Conservation (phyloP, 108 stramenopile species). For the Cyclotella atomus region DNA sequence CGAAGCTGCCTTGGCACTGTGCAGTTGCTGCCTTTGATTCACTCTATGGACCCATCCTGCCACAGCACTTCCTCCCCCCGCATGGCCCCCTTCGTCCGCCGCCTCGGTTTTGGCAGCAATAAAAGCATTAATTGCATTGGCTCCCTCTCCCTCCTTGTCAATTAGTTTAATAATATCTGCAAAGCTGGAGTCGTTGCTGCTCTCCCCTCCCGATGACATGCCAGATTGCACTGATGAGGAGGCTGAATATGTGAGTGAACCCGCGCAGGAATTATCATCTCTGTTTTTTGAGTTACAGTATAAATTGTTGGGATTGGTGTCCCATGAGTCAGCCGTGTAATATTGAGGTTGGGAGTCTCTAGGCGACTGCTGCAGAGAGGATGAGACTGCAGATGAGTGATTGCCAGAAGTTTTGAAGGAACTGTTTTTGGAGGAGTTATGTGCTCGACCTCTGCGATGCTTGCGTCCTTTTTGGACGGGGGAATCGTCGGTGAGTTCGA, state of each 20-base stretch:
- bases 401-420: constrained; percentile 7
- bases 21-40: constrained; percentile 23
- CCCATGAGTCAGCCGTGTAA: constrained; percentile 26
- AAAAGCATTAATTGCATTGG: constrained; percentile 37
- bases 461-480: constrained; percentile 32
- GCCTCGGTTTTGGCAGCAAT: constrained; percentile 24
- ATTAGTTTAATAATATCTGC: constrained; percentile 49
- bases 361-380: background rate
- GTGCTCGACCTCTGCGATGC: constrained; percentile 38
- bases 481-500: constrained; percentile 40
- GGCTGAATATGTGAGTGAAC: constrained; percentile 45
- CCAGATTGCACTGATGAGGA: constrained; percentile 40
- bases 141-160: constrained; percentile 40
- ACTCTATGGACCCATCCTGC: constrained; percentile 47
- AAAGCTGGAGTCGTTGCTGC: constrained; percentile 41
- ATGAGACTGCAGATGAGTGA: constrained; percentile 36
- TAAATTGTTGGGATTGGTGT: constrained; percentile 18
- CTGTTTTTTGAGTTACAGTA: constrained; percentile 13
- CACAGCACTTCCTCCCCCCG: constrained; percentile 28
- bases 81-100: constrained; percentile 6
- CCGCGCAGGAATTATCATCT: constrained; percentile 43
- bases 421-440: constrained; percentile 9
- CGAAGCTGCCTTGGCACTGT: constrained; percentile 7
- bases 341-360: constrained; percentile 13
- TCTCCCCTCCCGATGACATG: constrained; percentile 30